These are phyloP conservation scores for Dothideomycetidae sp. DNA, from an alignment of 2,329 filamentous ascomycete species.

Conservation along the genomic window DNA sequence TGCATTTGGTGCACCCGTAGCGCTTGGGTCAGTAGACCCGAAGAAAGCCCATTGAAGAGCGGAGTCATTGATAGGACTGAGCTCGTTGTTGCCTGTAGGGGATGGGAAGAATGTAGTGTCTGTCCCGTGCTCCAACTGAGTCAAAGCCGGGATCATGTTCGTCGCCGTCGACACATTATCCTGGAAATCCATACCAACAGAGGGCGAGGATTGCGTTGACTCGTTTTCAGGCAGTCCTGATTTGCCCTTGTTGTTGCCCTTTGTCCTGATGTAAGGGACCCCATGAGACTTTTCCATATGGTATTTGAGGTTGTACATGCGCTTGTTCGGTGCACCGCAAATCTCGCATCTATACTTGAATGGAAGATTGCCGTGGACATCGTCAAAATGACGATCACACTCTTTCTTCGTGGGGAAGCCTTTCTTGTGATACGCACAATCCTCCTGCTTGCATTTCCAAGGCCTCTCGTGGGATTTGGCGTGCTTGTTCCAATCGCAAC, in stretches of 20 bases:
- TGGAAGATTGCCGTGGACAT: constrained; percentile 77
- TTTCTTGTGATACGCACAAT: constrained; percentile 78
- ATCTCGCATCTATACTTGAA: constrained; percentile 63
- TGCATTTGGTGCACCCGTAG: too few relatives aligned
- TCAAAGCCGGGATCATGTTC: too few relatives aligned
- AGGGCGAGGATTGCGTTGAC: constrained; percentile 39
- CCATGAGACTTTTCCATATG: constrained; percentile 97
- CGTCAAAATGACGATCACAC: constrained; percentile 87
- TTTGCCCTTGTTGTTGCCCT: constrained; percentile 67
- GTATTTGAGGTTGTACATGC: constrained; percentile 93
- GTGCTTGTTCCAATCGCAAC: constrained; percentile 96
- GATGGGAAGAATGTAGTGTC: too few relatives aligned
- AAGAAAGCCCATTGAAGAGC: too few relatives aligned
- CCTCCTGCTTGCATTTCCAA: constrained; percentile 73
- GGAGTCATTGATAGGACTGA: constrained; percentile 17
- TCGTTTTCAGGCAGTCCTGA: constrained; percentile 28
- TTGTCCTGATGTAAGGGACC: constrained; percentile 81
- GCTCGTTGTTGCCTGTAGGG: too few relatives aligned
- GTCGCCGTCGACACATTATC: too few relatives aligned
- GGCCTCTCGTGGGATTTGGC: constrained; percentile 95
- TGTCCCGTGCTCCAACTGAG: too few relatives aligned
- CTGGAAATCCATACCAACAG: too few relatives aligned
- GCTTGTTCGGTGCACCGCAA: constrained; percentile 68
- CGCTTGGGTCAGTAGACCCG: too few relatives aligned
- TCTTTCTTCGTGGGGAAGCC: constrained; percentile 98